phyloP scores from a whole-genome alignment of 345 rosid genomes.

The Linum trigynum region DNA sequence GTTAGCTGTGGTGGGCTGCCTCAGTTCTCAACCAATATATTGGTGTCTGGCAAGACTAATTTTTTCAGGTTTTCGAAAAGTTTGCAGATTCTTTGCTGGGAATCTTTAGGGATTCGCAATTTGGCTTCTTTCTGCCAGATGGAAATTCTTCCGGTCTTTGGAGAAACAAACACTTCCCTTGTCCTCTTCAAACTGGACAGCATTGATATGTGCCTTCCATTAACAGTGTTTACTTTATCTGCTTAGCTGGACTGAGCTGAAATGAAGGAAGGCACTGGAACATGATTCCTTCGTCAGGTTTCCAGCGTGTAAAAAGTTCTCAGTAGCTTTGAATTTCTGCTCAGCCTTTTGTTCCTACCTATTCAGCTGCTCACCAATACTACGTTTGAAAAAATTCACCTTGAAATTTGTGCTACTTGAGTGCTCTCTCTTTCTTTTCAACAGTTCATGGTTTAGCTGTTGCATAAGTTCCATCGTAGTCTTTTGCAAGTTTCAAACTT shows the following conservation, averaged over 20 bases:
- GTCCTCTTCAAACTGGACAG: slow-evolving; percentile 28
- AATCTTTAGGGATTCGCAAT: slow-evolving; percentile 27
- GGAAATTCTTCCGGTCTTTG: slow-evolving; percentile 5
- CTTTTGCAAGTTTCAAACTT: background rate
- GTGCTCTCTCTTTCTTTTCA: background rate
- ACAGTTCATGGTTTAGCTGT: background rate
- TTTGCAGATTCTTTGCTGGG: slow-evolving; percentile 18
- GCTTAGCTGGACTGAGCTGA: slow-evolving; percentile 12
- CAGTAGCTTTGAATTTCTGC: slow-evolving; percentile 3
- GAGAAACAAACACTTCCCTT: slow-evolving; percentile 12
- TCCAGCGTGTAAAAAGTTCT: slow-evolving; percentile 2
- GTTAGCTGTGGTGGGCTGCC: background rate
- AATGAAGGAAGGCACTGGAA: slow-evolving; percentile 13
- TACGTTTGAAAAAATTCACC: slow-evolving; percentile 15
- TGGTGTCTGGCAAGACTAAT: slow-evolving; percentile 10
- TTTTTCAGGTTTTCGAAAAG: slow-evolving; percentile 6
- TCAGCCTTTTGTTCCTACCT: background rate
- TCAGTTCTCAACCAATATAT: background rate
- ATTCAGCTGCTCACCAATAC: background rate
- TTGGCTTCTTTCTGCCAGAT: slow-evolving; percentile 14
- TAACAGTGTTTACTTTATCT: background rate
- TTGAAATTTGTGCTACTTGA: slow-evolving; percentile 17
- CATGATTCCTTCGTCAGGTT: slow-evolving; percentile 13
- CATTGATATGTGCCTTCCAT: slow-evolving; percentile 8
- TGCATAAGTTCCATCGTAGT: background rate